Evolutionary conservation across 1,139 yeast species (phyloP), one percentile per base, ranked within the genome.

Genomic region (Suhomyces terraborum): DNA sequence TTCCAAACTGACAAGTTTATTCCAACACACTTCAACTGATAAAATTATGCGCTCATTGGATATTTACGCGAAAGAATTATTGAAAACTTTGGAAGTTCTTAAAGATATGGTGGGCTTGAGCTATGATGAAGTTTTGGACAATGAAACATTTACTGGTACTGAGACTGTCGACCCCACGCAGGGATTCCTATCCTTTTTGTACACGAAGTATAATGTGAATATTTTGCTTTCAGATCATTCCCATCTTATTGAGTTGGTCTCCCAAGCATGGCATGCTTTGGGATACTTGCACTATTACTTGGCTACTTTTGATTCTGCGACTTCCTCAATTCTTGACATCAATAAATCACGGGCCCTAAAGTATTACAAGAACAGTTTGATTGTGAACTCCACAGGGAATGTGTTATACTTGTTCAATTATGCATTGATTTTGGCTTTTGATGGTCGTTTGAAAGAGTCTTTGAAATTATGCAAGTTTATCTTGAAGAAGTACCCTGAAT

Each of bases 401-500:
- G 54, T 55, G 10, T 47, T 51, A 10, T 56, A 58, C 41, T 54
- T 72, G 34, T 67, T 67, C 51, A 59, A 57, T 38, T 73, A 72
- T 53, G 75, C 75, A 2, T 61, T 68, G 42, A 52, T 57, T 4
- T 59, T 73, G 42, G 62, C 76, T 1, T 58, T 66, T 47, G 50
- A 52, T 18, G 52, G 60, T 6, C 50, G 61, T 10, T 46, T 65
- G 20, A 51, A 53, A 21, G 59, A 61, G n/a, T 58, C 76, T 16
- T 45, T 62, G 18, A 71, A 64, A 48, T 58, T 73, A 43, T 64
- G 73, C 50, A 73, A 72, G 47, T 72, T 69, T 46, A 69, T 69
- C 13, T 61, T 73, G 54, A 70, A 69, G 43, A 63, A 65, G 48
- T 69, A 55, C 42, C 77, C 77, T 0, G 75, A 72, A 47, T 62